Conservation (phyloP, 2,329 filamentous ascomycete genomes). For the Paecilomyces formosus region DNA sequence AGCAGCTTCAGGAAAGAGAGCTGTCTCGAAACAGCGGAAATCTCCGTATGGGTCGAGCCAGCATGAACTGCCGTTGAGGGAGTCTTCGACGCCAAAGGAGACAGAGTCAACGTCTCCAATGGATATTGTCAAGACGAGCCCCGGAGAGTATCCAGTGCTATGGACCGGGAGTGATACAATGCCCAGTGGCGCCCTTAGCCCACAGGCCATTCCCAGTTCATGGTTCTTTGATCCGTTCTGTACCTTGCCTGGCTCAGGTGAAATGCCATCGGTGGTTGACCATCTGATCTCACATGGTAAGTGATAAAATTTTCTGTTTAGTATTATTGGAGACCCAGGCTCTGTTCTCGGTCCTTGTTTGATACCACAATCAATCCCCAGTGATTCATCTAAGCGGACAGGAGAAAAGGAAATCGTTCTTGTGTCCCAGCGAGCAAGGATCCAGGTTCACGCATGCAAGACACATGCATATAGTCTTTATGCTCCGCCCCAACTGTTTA, state of each 20-base stretch:
- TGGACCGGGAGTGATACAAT: conserved; percentile 12
- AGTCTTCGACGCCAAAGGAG: background rate
- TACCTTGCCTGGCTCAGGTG: conserved; percentile 20
- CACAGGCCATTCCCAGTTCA: conserved; percentile 11
- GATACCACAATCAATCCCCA: background rate
- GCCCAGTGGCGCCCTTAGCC: conserved; percentile 10
- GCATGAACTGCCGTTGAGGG: conserved; percentile 4
- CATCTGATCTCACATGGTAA: conserved; percentile 27
- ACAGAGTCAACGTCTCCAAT: background rate
- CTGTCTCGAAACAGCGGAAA: conserved; percentile 6
- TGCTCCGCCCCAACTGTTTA: too few relatives aligned
- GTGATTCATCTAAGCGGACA: background rate
- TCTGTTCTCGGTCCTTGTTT: background rate
- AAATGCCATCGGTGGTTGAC: conserved; percentile 18
- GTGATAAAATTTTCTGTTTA: conserved; percentile 5
- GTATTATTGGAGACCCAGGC: background rate
- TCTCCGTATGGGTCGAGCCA: conserved; percentile 6
- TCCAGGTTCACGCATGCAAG: background rate
- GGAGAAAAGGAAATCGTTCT: background rate
- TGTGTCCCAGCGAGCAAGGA: background rate
- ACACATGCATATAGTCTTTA: background rate
- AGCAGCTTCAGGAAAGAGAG: conserved; percentile 3
- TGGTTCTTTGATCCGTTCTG: conserved; percentile 29
- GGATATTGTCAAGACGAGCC: conserved; percentile 3
- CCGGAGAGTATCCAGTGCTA: conserved; percentile 7